Evolutionary conservation across 2,329 filamentous ascomycete species (phyloP).

Genomic region (Seiridium unicorne): DNA sequence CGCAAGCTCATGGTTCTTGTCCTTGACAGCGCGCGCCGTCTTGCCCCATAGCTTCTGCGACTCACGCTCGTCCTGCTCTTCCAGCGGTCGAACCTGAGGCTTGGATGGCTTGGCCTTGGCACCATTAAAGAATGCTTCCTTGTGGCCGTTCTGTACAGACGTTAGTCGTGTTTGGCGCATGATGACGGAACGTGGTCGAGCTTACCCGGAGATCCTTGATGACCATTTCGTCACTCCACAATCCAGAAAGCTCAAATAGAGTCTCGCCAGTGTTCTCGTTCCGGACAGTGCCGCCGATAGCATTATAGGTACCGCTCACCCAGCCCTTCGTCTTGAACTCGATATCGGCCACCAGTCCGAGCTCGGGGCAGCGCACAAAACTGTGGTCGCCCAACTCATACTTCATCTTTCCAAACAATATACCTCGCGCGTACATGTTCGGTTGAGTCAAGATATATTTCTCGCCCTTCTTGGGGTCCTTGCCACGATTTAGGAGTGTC

Average conservation of each 20-base stretch:
- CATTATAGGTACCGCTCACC: conserved; percentile 94
- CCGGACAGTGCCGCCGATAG: conserved; percentile 88
- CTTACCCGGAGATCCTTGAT: conserved; percentile 78
- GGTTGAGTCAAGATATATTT: conserved; percentile 94
- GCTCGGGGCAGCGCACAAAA: conserved; percentile 85
- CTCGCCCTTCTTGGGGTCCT: conserved; percentile 66
- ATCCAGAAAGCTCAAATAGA: conserved; percentile 86
- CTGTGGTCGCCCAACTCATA: conserved; percentile 98
- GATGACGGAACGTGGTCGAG: background rate
- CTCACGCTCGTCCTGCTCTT: conserved; percentile 86
- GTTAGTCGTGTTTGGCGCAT: conserved; percentile 14
- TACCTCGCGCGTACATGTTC: conserved; percentile 98
- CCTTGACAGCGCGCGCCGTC: conserved; percentile 78
- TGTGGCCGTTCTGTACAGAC: conserved; percentile 72
- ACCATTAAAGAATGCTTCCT: conserved; percentile 87
- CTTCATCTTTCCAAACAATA: conserved; percentile 98
- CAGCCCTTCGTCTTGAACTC: conserved; percentile 99
- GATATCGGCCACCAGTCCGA: conserved; percentile 82
- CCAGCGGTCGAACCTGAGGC: conserved; percentile 71
- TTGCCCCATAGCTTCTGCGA: conserved; percentile 85
- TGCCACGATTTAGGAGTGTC: conserved; percentile 75
- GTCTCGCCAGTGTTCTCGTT: conserved; percentile 82
- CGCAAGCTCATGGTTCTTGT: conserved; percentile 81
- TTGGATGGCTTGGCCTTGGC: conserved; percentile 72
- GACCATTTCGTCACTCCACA: conserved; percentile 94